These are phyloP conservation scores for Plasmodium vivax DNA, from an alignment of 169 alveolate genomes.

Conservation along the genomic window DNA sequence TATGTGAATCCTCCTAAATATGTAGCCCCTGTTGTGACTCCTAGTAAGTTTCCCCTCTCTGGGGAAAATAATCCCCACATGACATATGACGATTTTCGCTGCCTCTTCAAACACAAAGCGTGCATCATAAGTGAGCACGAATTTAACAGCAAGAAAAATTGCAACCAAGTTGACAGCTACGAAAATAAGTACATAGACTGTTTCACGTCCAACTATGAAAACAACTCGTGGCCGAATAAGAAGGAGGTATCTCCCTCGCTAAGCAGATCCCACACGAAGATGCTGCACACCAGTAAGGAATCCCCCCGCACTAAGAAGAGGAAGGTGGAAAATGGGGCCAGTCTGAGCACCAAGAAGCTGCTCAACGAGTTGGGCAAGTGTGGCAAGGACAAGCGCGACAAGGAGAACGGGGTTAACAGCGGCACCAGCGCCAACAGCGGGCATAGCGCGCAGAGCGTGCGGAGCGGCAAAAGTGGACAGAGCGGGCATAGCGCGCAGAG, in stretches of 20 bases:
- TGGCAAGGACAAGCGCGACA: slow-evolving; percentile 1
- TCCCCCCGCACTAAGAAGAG: slow-evolving; percentile 31
- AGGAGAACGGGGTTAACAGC: neutral
- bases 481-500: neutral
- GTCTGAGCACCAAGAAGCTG: slow-evolving; percentile 20
- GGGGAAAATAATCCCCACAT: slow-evolving; percentile 53
- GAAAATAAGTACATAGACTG: slow-evolving; percentile 21
- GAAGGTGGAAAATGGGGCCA: neutral
- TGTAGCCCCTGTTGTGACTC: slow-evolving; percentile 21
- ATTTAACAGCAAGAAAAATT: slow-evolving; percentile 48
- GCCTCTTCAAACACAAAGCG: slow-evolving; percentile 53
- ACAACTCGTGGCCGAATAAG: slow-evolving; percentile 62
- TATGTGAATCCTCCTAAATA: slow-evolving; percentile 74
- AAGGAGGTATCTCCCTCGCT: slow-evolving; percentile 16
- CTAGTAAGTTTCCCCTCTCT: slow-evolving; percentile 56
- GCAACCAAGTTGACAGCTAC: neutral
- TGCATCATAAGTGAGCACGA: slow-evolving; percentile 72
- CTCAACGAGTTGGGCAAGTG: neutral
- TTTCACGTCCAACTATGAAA: slow-evolving; percentile 11
- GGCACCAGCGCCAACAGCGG: neutral
- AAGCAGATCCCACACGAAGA: neutral
- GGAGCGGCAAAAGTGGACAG: neutral
- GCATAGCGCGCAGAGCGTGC: neutral
- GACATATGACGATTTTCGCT: slow-evolving; percentile 56
- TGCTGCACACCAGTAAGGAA: neutral